phyloP scores from a whole-genome alignment of 2,329 filamentous ascomycete genomes.

The Canariomyces notabilis region DNA sequence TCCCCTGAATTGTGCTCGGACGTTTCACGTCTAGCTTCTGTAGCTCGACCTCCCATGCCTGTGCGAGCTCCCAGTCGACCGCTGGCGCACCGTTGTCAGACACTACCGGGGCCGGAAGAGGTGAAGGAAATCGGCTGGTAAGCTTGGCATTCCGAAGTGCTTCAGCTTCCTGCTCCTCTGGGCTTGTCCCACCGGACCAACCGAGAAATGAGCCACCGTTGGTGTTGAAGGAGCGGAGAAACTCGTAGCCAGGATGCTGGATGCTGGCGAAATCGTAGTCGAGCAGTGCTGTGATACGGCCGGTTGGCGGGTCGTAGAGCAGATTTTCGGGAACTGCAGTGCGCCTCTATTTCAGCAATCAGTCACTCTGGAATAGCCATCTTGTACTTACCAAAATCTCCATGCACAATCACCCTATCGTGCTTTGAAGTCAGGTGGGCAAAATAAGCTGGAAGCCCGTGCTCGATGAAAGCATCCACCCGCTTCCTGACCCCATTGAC shows the following conservation, averaged over 20 bases:
- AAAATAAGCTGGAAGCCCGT: constrained; percentile 26
- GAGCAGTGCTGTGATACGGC: constrained; percentile 27
- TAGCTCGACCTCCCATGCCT: constrained; percentile 18
- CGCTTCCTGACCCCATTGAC: constrained; percentile 28
- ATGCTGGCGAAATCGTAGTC: constrained; percentile 18
- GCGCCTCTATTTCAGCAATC: constrained; percentile 2
- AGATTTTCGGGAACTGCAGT: constrained; percentile 26
- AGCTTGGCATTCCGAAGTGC: constrained; percentile 17
- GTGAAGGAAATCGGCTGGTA: constrained; percentile 11
- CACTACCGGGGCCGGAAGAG: constrained; percentile 1
- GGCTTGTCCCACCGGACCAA: constrained; percentile 12
- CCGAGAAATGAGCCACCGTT: constrained; percentile 9
- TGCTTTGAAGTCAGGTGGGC: constrained; percentile 15
- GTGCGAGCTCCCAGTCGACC: constrained; percentile 15
- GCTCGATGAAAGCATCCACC: constrained; percentile 28
- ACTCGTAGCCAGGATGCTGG: constrained; percentile 14
- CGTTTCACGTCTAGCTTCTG: too few relatives aligned
- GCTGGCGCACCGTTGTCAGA: constrained; percentile 3
- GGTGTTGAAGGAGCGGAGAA: constrained; percentile 13
- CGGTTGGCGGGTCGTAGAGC: constrained; percentile 25
- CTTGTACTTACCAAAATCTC: constrained; percentile 28
- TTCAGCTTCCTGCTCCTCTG: constrained; percentile 5
- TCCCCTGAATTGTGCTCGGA: too few relatives aligned
- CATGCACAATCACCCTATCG: constrained; percentile 27
- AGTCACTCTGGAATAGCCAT: background rate